Percentiles rank a stretch among this genome's conserved stretches.
Evolutionary conservation across 345 rosid genomes (phyloP).

Genomic region (Orychophragmus violaceus): DNA sequence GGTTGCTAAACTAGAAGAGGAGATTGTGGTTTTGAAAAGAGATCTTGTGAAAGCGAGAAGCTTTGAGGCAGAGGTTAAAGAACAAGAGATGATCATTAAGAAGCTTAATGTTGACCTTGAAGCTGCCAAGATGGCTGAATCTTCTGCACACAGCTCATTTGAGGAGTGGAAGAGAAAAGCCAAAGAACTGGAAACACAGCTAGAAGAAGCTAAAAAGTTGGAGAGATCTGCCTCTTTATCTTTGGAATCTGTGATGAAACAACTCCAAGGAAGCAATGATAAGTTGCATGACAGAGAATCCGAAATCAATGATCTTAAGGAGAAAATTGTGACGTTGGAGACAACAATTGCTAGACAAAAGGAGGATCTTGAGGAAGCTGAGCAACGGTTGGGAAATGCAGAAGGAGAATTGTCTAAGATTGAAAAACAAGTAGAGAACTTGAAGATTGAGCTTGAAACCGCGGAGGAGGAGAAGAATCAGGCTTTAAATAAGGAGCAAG

Average conservation of each 20-base stretch:
- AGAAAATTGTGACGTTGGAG: constrained; percentile 69
- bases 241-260: constrained; percentile 75
- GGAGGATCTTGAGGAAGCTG: constrained; percentile 68
- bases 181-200: constrained; percentile 53
- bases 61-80: constrained; percentile 49
- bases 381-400: constrained; percentile 28
- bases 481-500: constrained; percentile 72
- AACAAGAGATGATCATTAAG: constrained; percentile 54
- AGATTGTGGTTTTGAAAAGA: constrained; percentile 49
- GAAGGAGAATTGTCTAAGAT: constrained; percentile 47
- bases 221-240: constrained; percentile 87
- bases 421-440: constrained; percentile 39
- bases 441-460: constrained; percentile 55
- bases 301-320: constrained; percentile 60
- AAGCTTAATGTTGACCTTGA: constrained; percentile 80
- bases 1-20: constrained; percentile 46
- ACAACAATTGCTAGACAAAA: constrained; percentile 58
- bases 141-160: constrained; percentile 57
- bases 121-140: constrained; percentile 85
- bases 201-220: constrained; percentile 59
- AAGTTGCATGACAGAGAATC: constrained; percentile 57
- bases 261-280: constrained; percentile 71
- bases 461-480: constrained; percentile 64
- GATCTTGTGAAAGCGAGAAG: constrained; percentile 55
- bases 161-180: constrained; percentile 70